Conservation (phyloP, 2,329 filamentous ascomycete genomes). For the Emericellopsis cladophorae region DNA sequence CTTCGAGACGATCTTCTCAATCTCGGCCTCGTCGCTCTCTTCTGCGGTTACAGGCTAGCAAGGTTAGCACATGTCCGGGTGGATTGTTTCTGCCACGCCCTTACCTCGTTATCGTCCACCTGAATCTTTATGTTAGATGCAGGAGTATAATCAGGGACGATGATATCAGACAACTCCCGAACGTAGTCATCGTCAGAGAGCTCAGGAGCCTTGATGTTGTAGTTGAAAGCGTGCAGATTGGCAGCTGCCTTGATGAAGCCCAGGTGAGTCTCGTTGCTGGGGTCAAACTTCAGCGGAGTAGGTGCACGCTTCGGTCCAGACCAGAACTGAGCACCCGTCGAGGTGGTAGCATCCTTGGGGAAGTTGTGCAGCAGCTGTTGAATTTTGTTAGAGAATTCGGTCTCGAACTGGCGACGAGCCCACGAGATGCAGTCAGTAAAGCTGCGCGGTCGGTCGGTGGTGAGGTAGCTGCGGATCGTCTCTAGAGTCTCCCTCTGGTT, state of each 20-base stretch:
- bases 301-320: slow-evolving; percentile 96
- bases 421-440: slow-evolving; percentile 97
- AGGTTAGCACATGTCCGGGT: slow-evolving; percentile 2
- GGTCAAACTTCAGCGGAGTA: slow-evolving; percentile 79
- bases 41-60: slow-evolving; percentile 53
- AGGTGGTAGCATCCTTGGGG: slow-evolving; percentile 84
- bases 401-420: slow-evolving; percentile 89
- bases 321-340: slow-evolving; percentile 87
- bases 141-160: slow-evolving; percentile 88
- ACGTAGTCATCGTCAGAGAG: slow-evolving; percentile 57
- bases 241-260: slow-evolving; percentile 79
- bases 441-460: slow-evolving; percentile 78
- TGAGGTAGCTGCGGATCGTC: slow-evolving; percentile 78
- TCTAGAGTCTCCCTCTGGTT: slow-evolving; percentile 92
- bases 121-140: slow-evolving; percentile 92
- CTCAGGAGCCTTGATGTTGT: slow-evolving; percentile 80
- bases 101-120: slow-evolving; percentile 79
- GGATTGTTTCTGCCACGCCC: slow-evolving; percentile 9
- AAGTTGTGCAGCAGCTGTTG: slow-evolving; percentile 95
- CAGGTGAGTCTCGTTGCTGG: slow-evolving; percentile 74
- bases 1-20: slow-evolving; percentile 57
- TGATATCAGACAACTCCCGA: slow-evolving; percentile 79
- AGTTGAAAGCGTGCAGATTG: slow-evolving; percentile 95
- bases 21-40: slow-evolving; percentile 63
- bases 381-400: slow-evolving; percentile 93